Conservation (phyloP, 306 rosid species). For the Lathyrus sativus region DNA sequence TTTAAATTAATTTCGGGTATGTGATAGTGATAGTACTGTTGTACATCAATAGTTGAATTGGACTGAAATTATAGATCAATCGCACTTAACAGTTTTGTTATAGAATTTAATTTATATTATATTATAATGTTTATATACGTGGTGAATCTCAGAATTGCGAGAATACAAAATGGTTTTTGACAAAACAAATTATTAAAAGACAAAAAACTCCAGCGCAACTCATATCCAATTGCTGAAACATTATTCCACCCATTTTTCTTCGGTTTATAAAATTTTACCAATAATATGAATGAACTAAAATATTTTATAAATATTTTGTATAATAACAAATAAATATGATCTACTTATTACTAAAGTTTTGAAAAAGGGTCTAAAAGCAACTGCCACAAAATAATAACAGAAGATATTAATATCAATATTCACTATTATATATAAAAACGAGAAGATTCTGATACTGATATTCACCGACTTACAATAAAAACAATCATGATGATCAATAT, state of each 20-base stretch:
- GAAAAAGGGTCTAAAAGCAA: no score
- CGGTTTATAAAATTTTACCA: not conserved
- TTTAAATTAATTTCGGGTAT: not conserved
- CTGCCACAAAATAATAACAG: no score
- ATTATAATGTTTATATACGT: not conserved
- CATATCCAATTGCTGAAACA: not conserved
- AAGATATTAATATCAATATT: no score
- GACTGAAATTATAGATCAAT: not conserved
- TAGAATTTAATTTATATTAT: slow-evolving; percentile 2
- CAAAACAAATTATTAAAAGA: slow-evolving; percentile 31
- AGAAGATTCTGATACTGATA: no score
- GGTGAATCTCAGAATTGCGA: slow-evolving; percentile 35
- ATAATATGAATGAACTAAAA: no score
- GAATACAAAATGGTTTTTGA: slow-evolving; percentile 29
- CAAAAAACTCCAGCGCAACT: slow-evolving; percentile 37
- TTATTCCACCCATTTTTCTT: not conserved
- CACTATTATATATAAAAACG: no score
- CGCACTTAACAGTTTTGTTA: slow-evolving; percentile 27
- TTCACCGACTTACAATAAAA: no score
- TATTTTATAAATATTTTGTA: not conserved
- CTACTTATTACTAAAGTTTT: no score
- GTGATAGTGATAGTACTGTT: not conserved
- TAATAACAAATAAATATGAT: not conserved
- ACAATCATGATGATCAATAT: no score
- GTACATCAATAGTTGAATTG: not conserved